Evolutionary conservation across 164 flowering plant genomes (phyloP).

Genomic region (Dillenia turbinata): DNA sequence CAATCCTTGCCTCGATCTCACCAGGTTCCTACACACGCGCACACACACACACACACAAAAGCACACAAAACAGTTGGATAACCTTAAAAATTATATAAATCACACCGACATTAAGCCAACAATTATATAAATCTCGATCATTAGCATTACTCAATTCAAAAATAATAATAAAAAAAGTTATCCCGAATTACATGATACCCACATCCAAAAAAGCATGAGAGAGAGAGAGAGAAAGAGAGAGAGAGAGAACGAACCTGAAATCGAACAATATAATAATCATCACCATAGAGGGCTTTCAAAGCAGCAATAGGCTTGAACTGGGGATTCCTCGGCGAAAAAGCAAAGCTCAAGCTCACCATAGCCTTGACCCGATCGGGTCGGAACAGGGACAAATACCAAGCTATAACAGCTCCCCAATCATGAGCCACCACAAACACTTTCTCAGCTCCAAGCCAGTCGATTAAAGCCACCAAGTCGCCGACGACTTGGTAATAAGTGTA

Average conservation of each 20-base stretch:
- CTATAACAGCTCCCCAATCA: conserved; percentile 76
- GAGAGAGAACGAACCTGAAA: conserved; percentile 56
- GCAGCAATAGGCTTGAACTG: conserved; percentile 26
- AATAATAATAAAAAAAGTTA: no score
- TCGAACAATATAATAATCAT: conserved; percentile 64
- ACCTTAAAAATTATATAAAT: no score
- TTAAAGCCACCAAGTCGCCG: conserved; percentile 63
- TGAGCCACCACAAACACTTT: conserved; percentile 79
- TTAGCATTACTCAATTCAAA: no score
- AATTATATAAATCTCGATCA: no score
- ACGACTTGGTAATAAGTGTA: conserved; percentile 54
- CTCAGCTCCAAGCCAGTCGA: conserved; percentile 44
- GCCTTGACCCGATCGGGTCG: conserved; percentile 84
- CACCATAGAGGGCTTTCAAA: conserved; percentile 45
- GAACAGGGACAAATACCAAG: conserved; percentile 60
- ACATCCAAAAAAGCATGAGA: no score
- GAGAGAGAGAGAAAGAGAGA: background rate
- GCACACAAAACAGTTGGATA: no score
- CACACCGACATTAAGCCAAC: no score
- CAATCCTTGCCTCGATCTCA: conserved; percentile 19
- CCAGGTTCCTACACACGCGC: conserved; percentile 31
- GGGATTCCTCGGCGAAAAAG: conserved; percentile 47
- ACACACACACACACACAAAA: no score
- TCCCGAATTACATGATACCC: no score
- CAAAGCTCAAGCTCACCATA: conserved; percentile 62